Evolutionary conservation across 2,329 filamentous ascomycete species (phyloP), one percentile per base, ranked within the genome.

Genomic region (Venturia pyrina): DNA sequence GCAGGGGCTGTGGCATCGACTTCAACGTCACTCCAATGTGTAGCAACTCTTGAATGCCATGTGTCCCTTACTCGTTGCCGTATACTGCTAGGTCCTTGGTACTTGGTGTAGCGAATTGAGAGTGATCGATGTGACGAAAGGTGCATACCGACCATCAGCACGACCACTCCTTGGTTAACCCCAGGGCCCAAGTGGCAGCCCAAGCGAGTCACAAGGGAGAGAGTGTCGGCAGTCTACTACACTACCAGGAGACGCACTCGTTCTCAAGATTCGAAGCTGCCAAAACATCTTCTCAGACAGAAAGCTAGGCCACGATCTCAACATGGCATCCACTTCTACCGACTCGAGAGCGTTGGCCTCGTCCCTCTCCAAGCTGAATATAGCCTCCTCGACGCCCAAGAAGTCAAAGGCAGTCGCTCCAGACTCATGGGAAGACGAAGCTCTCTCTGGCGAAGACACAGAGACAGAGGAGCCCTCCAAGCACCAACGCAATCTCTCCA

Each of bases 371-470:
- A 71, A 59, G 17, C 32, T 59, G 37, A 59, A 59, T 10, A 59
- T 59, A 59, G 32, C 53, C 17, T 59, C 53, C 19, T 59, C 53
- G 21, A 28, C 21, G 13, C 41, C 43, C 19, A 37, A 56, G n/a
- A 66, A 53, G 53, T 13, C 21, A 19, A 64, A 21, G 21, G 37
- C 6, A 28, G 46, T 57, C 28, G 62, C 34, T 40, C 74, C 75
- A 0, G 89, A 92, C 69, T 90, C 87, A 56, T 93, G 89, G 89
- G 89, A 92, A 76, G 88, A 95, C 71, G 89, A 89, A 66, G 81
- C 83, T 41, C 76, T 80, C 15, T 79, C 80, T 66, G 71, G 73
- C 59, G 67, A 67, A 63, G 68, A 68, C 65, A 74, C 74, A 56
- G 72, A 75, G 65, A 72, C 73, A 61, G 70, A 75, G 68, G 46